Evolutionary conservation across 345 rosid genomes (phyloP).

Genomic region (Corchorus olitorius): DNA sequence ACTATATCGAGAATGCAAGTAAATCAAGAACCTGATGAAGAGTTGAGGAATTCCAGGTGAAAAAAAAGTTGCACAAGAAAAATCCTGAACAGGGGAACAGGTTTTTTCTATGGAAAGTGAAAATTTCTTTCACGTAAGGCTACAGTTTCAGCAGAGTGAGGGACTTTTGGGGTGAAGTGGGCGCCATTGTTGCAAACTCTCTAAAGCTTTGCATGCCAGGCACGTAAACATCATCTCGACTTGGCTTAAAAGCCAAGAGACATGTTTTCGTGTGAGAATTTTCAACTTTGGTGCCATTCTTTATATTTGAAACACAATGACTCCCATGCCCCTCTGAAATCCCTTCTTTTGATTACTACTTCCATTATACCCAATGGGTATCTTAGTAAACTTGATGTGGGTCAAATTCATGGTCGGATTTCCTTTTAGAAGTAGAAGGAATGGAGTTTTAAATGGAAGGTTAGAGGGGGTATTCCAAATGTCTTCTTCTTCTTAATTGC

Average conservation of each 20-base stretch:
- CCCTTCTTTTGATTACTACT: neutral
- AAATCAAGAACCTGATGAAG: neutral
- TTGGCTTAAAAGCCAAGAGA: constrained; percentile 83
- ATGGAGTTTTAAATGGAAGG: constrained; percentile 46
- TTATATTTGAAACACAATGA: constrained; percentile 21
- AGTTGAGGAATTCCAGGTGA: neutral
- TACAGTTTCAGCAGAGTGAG: neutral
- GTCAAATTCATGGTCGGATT: constrained; percentile 43
- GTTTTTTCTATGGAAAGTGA: neutral
- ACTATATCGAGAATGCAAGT: neutral
- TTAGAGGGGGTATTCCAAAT: constrained; percentile 28
- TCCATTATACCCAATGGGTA: constrained; percentile 12
- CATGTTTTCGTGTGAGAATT: constrained; percentile 23
- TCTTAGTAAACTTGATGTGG: constrained; percentile 25
- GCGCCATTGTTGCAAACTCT: neutral
- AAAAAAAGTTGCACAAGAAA: neutral
- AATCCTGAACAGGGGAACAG: neutral
- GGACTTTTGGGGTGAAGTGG: neutral
- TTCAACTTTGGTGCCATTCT: constrained; percentile 1
- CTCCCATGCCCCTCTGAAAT: constrained; percentile 22
- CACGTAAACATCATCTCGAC: constrained; percentile 60
- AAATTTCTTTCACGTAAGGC: neutral
- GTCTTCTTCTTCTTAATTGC: constrained; percentile 26
- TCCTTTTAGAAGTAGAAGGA: constrained; percentile 52
- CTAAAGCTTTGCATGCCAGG: constrained; percentile 59